Base-by-base conservation (phyloP, 192 early-diverging fungal species). In the Fimicolochytrium jonesii region DNA sequence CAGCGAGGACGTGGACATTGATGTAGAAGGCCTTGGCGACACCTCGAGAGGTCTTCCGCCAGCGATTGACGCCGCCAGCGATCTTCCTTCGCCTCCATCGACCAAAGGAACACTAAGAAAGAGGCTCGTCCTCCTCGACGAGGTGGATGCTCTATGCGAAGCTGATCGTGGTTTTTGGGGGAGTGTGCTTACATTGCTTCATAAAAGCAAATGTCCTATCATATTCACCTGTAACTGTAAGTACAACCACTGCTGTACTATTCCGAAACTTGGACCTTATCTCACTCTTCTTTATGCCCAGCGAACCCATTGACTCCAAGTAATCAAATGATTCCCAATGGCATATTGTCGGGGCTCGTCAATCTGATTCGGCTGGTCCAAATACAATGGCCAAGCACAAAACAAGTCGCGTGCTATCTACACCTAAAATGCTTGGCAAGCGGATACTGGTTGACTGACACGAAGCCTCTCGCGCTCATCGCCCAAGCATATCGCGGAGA, bases 151-250 rank as follows among this genome's bases (percentile, higher is more conserved):
- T 11, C 59, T 92, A 5, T 91, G 85, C 78, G 87, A 92, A 32
- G 81, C 87, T 25, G 92, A 94, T 61, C 86, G 85, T 37, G 86
- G 87, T 2, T 86, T 92, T 33, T 91, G 90, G 88, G 62, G 79
- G 0, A 85, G 83, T 1, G 77, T 94, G 9, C 76, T 78, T 51
- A 75, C 80, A 37, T 65, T 94, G 30, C 77, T 88, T 15, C 75
- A 82, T 35, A 85, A 79, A 42, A 88, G 85, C 70, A 86, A 82
- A 33, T 76, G 90, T 1, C 92, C 92, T 0, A 90, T 94, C 25
- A 79, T 92, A n/a, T 78, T 94, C 67, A 91, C 87, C 0, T 90
- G 90, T 68, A 87, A 73, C n/a, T 64, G 73, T 71, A 43, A 48
- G 49, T 65, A 25, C 7, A 0, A n/a, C n/a, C n/a, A n/a, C 48